Percentiles rank a stretch among this genome's conserved stretches.
Evolutionary conservation across 768 basidiomycete species (phyloP).

Genomic region (Leccinellum albellum): DNA sequence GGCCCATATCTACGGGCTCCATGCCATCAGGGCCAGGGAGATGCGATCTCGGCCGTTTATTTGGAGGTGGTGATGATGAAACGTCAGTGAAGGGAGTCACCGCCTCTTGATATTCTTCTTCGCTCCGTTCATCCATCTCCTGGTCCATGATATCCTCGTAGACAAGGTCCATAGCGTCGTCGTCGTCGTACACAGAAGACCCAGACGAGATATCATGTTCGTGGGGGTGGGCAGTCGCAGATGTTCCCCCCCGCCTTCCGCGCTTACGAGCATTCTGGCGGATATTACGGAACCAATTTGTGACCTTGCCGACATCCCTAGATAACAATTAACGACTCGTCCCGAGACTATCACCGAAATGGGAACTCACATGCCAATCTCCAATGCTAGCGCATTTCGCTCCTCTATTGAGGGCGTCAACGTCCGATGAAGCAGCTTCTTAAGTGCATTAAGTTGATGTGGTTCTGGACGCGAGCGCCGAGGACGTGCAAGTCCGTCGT

Average conservation of each 20-base stretch:
- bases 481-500: constrained; percentile 46
- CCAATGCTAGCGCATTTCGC: constrained; percentile 64
- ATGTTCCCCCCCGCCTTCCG: constrained; percentile 44
- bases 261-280: constrained; percentile 78
- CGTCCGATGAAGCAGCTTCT: constrained; percentile 64
- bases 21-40: constrained; percentile 28
- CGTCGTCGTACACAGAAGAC: constrained; percentile 43
- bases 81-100: constrained; percentile 67
- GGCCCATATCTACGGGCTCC: constrained; percentile 32
- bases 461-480: constrained; percentile 77
- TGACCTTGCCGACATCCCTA: constrained; percentile 80
- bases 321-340: constrained; percentile 13
- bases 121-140: constrained; percentile 52
- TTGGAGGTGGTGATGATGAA: constrained; percentile 37
- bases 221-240: constrained; percentile 30
- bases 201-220: constrained; percentile 55
- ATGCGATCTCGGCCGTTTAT: constrained; percentile 29
- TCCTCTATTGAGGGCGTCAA: constrained; percentile 77
- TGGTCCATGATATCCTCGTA: constrained; percentile 41
- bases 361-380: constrained; percentile 68
- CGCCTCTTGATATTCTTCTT: constrained; percentile 71
- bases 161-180: constrained; percentile 51
- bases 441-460: constrained; percentile 71
- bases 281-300: constrained; percentile 86
- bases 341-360: neutral